These are phyloP conservation scores for Rhododendron vialii DNA, from an alignment of 148 eudicot genomes.

Conservation along the genomic window DNA sequence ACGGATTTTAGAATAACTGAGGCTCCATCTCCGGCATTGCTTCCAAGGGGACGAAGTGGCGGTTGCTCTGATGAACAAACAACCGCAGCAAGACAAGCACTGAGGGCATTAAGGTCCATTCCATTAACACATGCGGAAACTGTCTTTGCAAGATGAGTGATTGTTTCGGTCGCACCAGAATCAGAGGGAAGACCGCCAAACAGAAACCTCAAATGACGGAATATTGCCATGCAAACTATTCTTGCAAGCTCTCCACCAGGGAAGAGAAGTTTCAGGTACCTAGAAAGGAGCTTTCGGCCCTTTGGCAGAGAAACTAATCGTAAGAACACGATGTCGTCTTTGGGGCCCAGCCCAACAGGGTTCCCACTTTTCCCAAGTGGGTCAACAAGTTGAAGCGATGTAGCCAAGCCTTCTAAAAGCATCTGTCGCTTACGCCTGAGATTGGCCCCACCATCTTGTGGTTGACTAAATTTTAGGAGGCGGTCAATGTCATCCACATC, in stretches of 20 bases:
- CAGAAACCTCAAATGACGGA: slow-evolving; percentile 84
- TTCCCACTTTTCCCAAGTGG: slow-evolving; percentile 69
- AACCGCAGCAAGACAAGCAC: slow-evolving; percentile 96
- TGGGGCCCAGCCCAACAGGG: slow-evolving; percentile 46
- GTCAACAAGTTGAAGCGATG: slow-evolving; percentile 83
- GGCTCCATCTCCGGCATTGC: slow-evolving; percentile 82
- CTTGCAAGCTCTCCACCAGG: slow-evolving; percentile 70
- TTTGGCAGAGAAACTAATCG: slow-evolving; percentile 73
- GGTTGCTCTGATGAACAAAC: slow-evolving; percentile 95
- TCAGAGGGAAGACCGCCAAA: slow-evolving; percentile 70
- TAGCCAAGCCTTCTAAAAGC: slow-evolving; percentile 70
- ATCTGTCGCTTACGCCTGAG: slow-evolving; percentile 60
- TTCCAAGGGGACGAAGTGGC: slow-evolving; percentile 86
- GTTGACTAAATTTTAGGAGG: slow-evolving; percentile 62
- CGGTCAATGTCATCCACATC: slow-evolving; percentile 94
- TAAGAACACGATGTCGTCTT: slow-evolving; percentile 76
- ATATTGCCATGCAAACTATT: slow-evolving; percentile 86
- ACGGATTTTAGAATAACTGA: slow-evolving; percentile 64
- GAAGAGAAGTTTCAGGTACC: slow-evolving; percentile 55
- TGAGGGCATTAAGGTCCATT: slow-evolving; percentile 80
- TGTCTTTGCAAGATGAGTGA: slow-evolving; percentile 41
- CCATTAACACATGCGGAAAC: slow-evolving; percentile 52
- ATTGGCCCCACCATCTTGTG: slow-evolving; percentile 71
- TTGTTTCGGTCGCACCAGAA: slow-evolving; percentile 40
- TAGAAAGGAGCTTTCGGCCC: slow-evolving; percentile 76